phyloP scores from a whole-genome alignment of 2,329 filamentous ascomycete genomes.

The Sarocladiaceae sp. region DNA sequence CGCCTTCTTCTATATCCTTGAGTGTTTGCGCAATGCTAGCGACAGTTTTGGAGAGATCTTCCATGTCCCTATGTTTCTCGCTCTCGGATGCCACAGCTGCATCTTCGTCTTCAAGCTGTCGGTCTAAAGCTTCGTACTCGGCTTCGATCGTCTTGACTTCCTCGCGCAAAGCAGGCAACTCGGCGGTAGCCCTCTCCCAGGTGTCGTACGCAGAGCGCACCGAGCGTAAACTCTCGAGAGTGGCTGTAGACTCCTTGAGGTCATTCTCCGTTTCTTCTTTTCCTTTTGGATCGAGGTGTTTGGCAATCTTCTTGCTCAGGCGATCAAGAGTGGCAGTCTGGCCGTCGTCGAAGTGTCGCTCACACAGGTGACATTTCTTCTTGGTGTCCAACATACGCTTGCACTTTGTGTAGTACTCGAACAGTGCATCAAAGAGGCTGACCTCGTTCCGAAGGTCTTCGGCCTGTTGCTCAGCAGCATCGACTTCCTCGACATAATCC shows the following conservation, averaged over 20 bases:
- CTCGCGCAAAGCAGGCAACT: constrained; percentile 65
- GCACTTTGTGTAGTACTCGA: constrained; percentile 68
- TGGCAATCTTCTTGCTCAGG: constrained; percentile 63
- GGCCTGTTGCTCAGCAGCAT: constrained; percentile 50
- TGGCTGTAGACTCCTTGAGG: constrained; percentile 44
- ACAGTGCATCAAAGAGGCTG: constrained; percentile 63
- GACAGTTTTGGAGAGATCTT: constrained; percentile 72
- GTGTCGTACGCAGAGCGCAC: constrained; percentile 69
- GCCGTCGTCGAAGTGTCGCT: constrained; percentile 61
- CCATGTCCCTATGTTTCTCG: constrained; percentile 65
- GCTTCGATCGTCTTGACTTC: constrained; percentile 59
- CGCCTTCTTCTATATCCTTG: constrained; percentile 67
- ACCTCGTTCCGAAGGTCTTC: constrained; percentile 62
- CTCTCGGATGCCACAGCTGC: constrained; percentile 59
- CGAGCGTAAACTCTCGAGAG: constrained; percentile 55
- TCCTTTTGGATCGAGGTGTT: constrained; percentile 56
- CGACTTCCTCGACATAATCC: constrained; percentile 49
- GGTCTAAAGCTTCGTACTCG: constrained; percentile 57
- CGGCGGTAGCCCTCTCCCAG: constrained; percentile 64
- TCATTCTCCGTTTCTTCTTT: constrained; percentile 59
- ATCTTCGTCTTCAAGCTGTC: constrained; percentile 65
- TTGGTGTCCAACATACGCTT: constrained; percentile 61
- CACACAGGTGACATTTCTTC: constrained; percentile 74
- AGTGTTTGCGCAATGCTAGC: constrained; percentile 69
- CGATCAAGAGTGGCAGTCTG: constrained; percentile 53